phyloP scores from a whole-genome alignment of 1,284 basidiomycete species.

The Volvariella volvacea region DNA sequence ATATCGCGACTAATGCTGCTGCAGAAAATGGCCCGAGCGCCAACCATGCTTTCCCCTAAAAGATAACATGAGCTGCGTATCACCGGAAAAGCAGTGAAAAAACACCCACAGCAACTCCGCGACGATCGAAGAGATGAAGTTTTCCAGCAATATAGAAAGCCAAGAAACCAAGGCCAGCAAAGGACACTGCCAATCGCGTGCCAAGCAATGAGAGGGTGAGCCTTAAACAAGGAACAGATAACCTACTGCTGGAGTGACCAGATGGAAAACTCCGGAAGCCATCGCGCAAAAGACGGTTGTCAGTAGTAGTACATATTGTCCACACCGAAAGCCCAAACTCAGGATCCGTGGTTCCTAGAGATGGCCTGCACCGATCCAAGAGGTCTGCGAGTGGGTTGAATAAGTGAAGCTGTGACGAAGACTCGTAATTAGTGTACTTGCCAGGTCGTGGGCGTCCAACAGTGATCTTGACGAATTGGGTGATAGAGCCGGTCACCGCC shows the following conservation, averaged over 20 bases:
- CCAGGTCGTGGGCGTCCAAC: conserved; percentile 89
- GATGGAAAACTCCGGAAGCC: conserved; percentile 94
- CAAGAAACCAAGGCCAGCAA: conserved; percentile 89
- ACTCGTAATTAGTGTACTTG: conserved; percentile 18
- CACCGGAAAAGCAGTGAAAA: neutral
- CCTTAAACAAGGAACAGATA: neutral
- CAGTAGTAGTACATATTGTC: conserved; percentile 73
- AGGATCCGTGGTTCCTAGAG: conserved; percentile 57
- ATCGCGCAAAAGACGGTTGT: conserved; percentile 58
- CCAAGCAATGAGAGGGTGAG: conserved; percentile 4
- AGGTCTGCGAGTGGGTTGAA: conserved; percentile 43
- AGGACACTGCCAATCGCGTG: conserved; percentile 62
- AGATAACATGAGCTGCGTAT: conserved; percentile 2
- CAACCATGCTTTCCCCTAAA: conserved; percentile 80
- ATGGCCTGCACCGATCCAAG: conserved; percentile 79
- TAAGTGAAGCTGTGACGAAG: neutral
- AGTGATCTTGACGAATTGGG: conserved; percentile 81
- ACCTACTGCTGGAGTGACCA: conserved; percentile 80
- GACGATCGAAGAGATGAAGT: conserved; percentile 81
- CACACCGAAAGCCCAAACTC: conserved; percentile 70
- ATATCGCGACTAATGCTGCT: conserved; percentile 84
- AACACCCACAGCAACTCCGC: conserved; percentile 66
- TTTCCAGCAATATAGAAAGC: conserved; percentile 89
- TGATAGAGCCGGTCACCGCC: conserved; percentile 73
- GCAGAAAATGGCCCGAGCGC: conserved; percentile 71